Base-by-base conservation (phyloP, 2,329 filamentous ascomycete species). In the Cladosporium sp. region DNA sequence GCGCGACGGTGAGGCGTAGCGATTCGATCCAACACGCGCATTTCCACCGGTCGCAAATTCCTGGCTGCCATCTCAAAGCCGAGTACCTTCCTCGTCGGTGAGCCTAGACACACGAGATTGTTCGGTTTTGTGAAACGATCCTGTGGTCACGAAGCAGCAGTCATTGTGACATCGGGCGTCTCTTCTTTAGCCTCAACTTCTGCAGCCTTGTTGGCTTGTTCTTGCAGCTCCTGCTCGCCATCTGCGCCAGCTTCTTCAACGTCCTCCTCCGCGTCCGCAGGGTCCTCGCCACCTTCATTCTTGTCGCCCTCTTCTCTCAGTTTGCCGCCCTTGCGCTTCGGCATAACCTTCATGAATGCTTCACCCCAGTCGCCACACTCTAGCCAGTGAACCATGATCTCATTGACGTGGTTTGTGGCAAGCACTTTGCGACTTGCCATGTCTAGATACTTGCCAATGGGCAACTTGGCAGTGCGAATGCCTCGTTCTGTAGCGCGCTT, bases 361-460 rank as follows among this genome's bases (percentile, higher is more conserved):
- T 91, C 84, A 1, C 90, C 93, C 95, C 95, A 99, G 77, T 98
- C 91, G 2, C 91, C 92, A 59, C 87, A 87, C 78, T 97, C 92
- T 64, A 99, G 79, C 93, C 93, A 99, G 70, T 88, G 89, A 55
- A 97, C 81, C 92, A 99, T 97, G 69, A 99, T 98, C 79, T 98
- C 94, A 57, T 95, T 87, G 1, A 99, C 95, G 75, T 99, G 95
- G 75, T 98, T 99, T 8, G 94, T 97, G 3, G 94, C 90, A 66
- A 99, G 81, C 4, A 99, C 92, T 72, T 90, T 88, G 36, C 95
- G 87, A 72, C 90, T 93, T 65, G 89, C 86, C 91, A 99, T 96
- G 69, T 92, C 86, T 83, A 99, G 90, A 78, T 92, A 98, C 69
- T 98, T 89, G n/a, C 93, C 92, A 73, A 99, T 98, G 0, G 95